Evolutionary conservation across 177 flowering plant genomes (phyloP).

Genomic region (Vitis hybrid): DNA sequence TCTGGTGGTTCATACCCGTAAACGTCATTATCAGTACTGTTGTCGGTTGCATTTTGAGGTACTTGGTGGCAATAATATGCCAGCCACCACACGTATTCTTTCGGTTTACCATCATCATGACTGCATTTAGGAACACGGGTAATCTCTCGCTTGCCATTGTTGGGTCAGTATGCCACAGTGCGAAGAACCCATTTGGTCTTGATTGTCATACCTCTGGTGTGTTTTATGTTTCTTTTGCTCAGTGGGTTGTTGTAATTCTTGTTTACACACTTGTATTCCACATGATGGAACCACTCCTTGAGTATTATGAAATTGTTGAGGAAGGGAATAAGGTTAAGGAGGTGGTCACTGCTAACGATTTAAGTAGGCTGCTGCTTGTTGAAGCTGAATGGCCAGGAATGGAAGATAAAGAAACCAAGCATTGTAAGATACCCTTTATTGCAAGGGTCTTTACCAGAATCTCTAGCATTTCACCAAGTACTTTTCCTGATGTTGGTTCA

Average conservation of each 20-base stretch:
- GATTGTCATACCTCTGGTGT: slow-evolving; percentile 63
- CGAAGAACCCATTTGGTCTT: slow-evolving; percentile 65
- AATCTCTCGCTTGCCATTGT: slow-evolving; percentile 79
- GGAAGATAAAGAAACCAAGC: slow-evolving; percentile 80
- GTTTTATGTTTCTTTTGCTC: slow-evolving; percentile 85
- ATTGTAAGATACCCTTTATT: slow-evolving; percentile 72
- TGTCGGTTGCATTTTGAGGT: too few species aligned
- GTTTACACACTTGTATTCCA: slow-evolving; percentile 90
- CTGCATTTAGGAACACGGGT: slow-evolving; percentile 93
- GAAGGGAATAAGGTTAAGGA: slow-evolving; percentile 55
- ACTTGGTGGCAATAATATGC: too few species aligned
- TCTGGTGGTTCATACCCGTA: too few species aligned
- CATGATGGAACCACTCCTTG: slow-evolving; percentile 97
- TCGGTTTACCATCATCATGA: slow-evolving; percentile 52
- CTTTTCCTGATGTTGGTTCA: slow-evolving; percentile 53
- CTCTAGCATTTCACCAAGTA: slow-evolving; percentile 16
- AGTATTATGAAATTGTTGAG: slow-evolving; percentile 64
- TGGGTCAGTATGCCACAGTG: slow-evolving; percentile 74
- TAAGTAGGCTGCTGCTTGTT: slow-evolving; percentile 77
- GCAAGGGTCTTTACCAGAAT: slow-evolving; percentile 59
- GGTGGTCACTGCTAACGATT: slow-evolving; percentile 24
- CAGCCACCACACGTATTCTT: too few species aligned
- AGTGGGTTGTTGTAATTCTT: slow-evolving; percentile 86
- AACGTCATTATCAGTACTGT: too few species aligned
- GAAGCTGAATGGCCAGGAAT: slow-evolving; percentile 99